Evolutionary conservation across 441 rosid species (phyloP).

Genomic region (Brassica hybrid): DNA sequence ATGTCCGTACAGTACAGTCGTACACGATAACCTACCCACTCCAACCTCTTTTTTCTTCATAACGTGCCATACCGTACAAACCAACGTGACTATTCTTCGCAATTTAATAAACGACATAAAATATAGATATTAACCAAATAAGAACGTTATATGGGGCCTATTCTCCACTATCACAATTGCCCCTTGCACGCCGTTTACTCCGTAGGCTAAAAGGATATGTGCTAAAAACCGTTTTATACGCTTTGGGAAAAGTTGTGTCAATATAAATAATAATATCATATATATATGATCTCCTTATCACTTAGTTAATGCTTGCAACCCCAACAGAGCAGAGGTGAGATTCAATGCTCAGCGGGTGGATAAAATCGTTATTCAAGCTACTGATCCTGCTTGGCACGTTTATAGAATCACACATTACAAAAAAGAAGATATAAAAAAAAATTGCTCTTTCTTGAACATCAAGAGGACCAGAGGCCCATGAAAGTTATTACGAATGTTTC

Average conservation of each 20-base stretch:
- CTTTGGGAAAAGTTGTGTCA: not conserved
- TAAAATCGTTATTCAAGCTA: conserved; percentile 59
- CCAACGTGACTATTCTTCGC: conserved; percentile 1
- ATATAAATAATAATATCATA: not conserved
- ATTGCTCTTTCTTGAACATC: too few species aligned
- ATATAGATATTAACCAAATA: too few species aligned
- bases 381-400: too few species aligned
- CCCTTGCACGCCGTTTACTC: not conserved
- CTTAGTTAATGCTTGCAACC: conserved; percentile 67
- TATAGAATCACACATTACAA: too few species aligned
- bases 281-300: not conserved
- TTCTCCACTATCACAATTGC: not conserved
- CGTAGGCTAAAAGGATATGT: not conserved
- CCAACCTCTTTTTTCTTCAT: not conserved
- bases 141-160: not conserved
- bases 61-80: conserved; percentile 5
- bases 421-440: too few species aligned
- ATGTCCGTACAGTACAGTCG: conserved; percentile 6
- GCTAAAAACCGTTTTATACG: not conserved
- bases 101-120: not conserved
- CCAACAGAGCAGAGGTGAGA: conserved; percentile 89
- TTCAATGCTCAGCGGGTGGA: conserved; percentile 93
- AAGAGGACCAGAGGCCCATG: too few species aligned
- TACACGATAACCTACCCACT: conserved; percentile 11
- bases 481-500: too few species aligned